Base-by-base conservation (phyloP, 169 alveolate genomes). In the Besnoitia besnoiti region DNA sequence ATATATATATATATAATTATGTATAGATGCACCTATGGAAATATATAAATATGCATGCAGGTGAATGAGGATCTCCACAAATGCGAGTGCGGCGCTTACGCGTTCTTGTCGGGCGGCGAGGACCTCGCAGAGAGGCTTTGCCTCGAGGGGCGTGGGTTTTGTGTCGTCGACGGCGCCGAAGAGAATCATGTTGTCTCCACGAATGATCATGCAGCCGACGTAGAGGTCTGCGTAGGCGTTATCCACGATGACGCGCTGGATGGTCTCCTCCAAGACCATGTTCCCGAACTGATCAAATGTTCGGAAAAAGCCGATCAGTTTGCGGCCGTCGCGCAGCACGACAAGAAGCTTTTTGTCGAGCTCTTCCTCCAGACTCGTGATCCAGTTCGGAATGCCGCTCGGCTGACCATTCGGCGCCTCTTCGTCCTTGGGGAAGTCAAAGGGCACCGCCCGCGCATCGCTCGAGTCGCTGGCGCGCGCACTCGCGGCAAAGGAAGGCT, bases 201-300 rank as follows among this genome's bases (percentile, higher is more conserved):
- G 90, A 49, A 94, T 91, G 82, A 94, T 85, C 93, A 94, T 55
- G 37, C 61, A 75, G n/a, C 95, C 95, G 49, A 85, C 85, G 85
- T 77, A 89, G 51, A 90, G 61, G 55, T 91, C 94, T 12, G 85
- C 91, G 90, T 91, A 94, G 79, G 35, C 73, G 46, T 42, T 82
- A 37, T 82, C 90, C 42, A 75, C 94, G 55, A 91, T 27, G n/a
- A 85, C 46, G 39, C 94, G 85, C 47, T 91, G 94, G 47, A 80
- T 85, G 79, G 93, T 87, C 40, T 80, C 85, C 47, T 94, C 93
- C 89, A 94, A 90, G 92, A 94, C 85, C 10, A 94, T 37, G 91
- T 94, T 94, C 88, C 94, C 95, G 76, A 44, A 94, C 51, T 94
- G 95, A 75, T 94, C 95, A 35, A 90, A 94, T 19, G 95, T 82